These are phyloP conservation scores for Emergomyces orientalis DNA, from an alignment of 2,329 filamentous ascomycete species.

Conservation along the genomic window DNA sequence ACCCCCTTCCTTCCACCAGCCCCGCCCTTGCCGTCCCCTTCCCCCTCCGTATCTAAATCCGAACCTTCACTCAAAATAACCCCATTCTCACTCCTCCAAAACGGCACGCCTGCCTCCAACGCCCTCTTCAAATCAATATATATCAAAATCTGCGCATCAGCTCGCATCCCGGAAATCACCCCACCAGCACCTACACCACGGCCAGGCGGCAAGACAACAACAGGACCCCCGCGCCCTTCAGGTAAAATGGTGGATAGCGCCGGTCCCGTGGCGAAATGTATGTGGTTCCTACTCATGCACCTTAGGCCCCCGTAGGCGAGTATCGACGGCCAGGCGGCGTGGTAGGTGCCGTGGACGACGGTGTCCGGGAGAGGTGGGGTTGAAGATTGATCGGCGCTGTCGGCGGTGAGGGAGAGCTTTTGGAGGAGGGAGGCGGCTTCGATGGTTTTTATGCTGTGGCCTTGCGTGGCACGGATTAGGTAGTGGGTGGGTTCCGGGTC, in stretches of 20 bases:
- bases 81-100: constrained; percentile 72
- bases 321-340: constrained; percentile 68
- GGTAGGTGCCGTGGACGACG: constrained; percentile 84
- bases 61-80: constrained; percentile 55
- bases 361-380: constrained; percentile 45
- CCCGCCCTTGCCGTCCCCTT: constrained; percentile 9
- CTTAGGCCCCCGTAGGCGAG: constrained; percentile 65
- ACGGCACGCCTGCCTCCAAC: constrained; percentile 53
- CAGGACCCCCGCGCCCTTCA: constrained; percentile 15
- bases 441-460: constrained; percentile 68
- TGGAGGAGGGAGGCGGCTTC: constrained; percentile 62
- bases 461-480: constrained; percentile 91
- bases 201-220: constrained; percentile 12
- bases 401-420: constrained; percentile 52
- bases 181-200: constrained; percentile 15
- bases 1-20: constrained; percentile 48
- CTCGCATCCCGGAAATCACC: constrained; percentile 73
- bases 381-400: neutral
- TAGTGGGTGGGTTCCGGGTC: constrained; percentile 54
- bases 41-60: constrained; percentile 48
- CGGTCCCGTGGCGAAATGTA: constrained; percentile 76
- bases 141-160: constrained; percentile 65
- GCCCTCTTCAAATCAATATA: constrained; percentile 64
- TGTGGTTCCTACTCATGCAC: constrained; percentile 74
- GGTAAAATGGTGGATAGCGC: constrained; percentile 37